These are phyloP conservation scores for Solanum medicagineum DNA, from an alignment of 257 asterid genomes.

Conservation along the genomic window DNA sequence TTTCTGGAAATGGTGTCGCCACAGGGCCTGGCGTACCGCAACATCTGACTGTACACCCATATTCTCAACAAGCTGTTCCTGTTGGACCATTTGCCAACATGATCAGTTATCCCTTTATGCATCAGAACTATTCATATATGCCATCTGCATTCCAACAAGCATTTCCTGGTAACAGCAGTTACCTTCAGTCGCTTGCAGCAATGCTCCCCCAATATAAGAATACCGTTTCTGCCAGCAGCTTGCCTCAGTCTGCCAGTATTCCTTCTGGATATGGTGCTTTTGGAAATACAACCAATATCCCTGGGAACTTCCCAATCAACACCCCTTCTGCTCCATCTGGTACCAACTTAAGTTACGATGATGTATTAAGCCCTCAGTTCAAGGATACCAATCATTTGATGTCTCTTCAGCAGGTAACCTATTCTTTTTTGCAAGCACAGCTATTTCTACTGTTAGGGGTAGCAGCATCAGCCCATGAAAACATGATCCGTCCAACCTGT, in stretches of 20 bases:
- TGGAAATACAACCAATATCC: slow-evolving; percentile 32
- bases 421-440: not conserved
- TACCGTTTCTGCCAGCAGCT: slow-evolving; percentile 42
- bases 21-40: slow-evolving; percentile 65
- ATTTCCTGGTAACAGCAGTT: slow-evolving; percentile 44
- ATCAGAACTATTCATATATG: slow-evolving; percentile 63
- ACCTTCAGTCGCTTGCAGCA: slow-evolving; percentile 66
- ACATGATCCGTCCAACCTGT: not conserved
- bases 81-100: slow-evolving; percentile 52
- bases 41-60: slow-evolving; percentile 59
- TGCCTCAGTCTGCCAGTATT: slow-evolving; percentile 63
- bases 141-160: slow-evolving; percentile 75
- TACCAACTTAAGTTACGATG: slow-evolving; percentile 47
- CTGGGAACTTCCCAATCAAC: slow-evolving; percentile 60
- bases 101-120: slow-evolving; percentile 61
- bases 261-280: slow-evolving; percentile 65
- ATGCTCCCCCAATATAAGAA: slow-evolving; percentile 57
- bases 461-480: not conserved
- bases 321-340: slow-evolving; percentile 55
- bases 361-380: slow-evolving; percentile 57
- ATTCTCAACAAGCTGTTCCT: slow-evolving; percentile 56
- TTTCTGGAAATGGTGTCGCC: slow-evolving; percentile 40
- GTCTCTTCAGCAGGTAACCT: slow-evolving; percentile 48
- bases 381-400: slow-evolving; percentile 50
- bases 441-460: not conserved